Percentiles rank a stretch among this genome's conserved stretches.
Conservation (phyloP, 2,329 filamentous ascomycete genomes). For the Talaromyces sp. region DNA sequence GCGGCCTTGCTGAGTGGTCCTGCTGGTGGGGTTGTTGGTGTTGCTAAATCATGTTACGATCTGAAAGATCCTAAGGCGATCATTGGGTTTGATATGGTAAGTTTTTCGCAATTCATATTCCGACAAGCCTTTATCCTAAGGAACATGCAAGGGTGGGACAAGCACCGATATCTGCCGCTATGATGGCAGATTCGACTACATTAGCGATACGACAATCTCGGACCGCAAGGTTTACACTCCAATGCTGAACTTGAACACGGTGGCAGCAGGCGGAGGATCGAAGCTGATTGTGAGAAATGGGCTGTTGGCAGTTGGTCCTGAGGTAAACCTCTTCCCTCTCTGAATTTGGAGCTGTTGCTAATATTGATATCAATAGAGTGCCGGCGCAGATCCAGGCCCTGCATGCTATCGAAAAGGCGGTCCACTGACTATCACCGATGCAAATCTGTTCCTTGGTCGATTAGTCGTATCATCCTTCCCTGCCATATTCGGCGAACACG, state of each 20-base stretch:
- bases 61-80: constrained; percentile 70
- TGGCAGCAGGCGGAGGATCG: constrained; percentile 70
- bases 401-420: constrained; percentile 88
- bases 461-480: constrained; percentile 86
- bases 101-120: constrained; percentile 49
- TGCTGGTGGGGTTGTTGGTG: constrained; percentile 84
- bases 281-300: constrained; percentile 79
- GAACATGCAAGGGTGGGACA: constrained; percentile 69
- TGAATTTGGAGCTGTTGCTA: no score
- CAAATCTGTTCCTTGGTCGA: constrained; percentile 78
- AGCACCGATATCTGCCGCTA: constrained; percentile 83
- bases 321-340: constrained; percentile 28
- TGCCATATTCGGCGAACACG: constrained; percentile 82
- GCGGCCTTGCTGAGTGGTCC: constrained; percentile 81
- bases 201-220: constrained; percentile 86
- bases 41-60: constrained; percentile 67
- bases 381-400: constrained; percentile 81
- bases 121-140: no score
- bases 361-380: constrained; percentile 25
- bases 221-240: constrained; percentile 89
- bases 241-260: constrained; percentile 87
- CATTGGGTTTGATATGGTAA: constrained; percentile 82
- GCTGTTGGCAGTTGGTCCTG: constrained; percentile 82
- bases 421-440: constrained; percentile 83
- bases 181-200: constrained; percentile 80